Evolutionary conservation across 192 early-diverging fungal species (phyloP).

Genomic region (Neocallimastix lanati): DNA sequence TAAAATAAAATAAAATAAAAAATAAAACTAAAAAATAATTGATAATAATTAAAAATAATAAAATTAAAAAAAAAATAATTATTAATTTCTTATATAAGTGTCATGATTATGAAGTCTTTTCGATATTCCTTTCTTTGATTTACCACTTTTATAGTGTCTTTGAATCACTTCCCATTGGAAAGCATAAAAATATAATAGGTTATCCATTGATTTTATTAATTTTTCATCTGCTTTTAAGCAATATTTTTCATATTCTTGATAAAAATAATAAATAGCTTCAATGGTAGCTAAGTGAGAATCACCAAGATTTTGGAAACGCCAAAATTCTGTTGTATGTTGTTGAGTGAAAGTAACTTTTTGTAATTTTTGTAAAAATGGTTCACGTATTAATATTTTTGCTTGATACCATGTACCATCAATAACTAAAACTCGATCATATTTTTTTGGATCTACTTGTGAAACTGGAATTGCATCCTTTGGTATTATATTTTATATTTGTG

Average conservation of each 20-base stretch:
- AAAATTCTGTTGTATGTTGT: constrained; percentile 60
- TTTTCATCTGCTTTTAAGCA: neutral
- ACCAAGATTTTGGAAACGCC: constrained; percentile 68
- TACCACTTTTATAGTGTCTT: neutral
- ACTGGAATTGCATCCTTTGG: constrained; percentile 45
- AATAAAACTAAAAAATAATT: too few relatives aligned
- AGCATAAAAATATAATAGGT: neutral
- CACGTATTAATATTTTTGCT: constrained; percentile 25
- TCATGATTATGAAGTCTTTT: neutral
- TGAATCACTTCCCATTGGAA: neutral
- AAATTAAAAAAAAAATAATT: too few relatives aligned
- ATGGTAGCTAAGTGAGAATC: constrained; percentile 73
- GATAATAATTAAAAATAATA: too few relatives aligned
- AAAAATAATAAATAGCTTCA: constrained; percentile 89
- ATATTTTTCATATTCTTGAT: constrained; percentile 49
- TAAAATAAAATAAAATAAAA: too few relatives aligned
- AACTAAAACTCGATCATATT: constrained; percentile 62
- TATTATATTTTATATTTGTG: too few relatives aligned
- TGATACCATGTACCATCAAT: constrained; percentile 96
- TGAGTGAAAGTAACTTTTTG: constrained; percentile 45
- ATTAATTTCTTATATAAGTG: neutral
- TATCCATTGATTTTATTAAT: neutral
- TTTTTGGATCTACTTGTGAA: constrained; percentile 34
- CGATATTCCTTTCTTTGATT: neutral
- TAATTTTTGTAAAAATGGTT: constrained; percentile 17